phyloP scores from a whole-genome alignment of 129 eudicot species.

The Lonicera japonica region DNA sequence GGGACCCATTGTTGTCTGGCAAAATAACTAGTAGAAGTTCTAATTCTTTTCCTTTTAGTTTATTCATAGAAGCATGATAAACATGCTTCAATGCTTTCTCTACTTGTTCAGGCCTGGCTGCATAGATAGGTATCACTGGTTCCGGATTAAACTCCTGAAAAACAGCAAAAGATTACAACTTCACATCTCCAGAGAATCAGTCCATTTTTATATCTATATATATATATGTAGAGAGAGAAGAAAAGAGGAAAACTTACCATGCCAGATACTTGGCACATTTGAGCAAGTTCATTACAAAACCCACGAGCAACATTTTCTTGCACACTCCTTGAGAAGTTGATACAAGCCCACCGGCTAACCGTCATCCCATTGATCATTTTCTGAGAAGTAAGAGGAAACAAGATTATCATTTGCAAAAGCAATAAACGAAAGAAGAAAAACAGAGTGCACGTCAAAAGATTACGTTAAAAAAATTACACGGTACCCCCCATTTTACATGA shows the following conservation, averaged over 20 bases:
- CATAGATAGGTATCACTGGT: conserved; percentile 62
- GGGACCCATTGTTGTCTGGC: conserved; percentile 77
- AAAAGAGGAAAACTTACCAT: conserved; percentile 40
- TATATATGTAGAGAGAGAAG: not conserved
- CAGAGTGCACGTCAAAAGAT: not conserved
- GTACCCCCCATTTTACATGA: too few species aligned
- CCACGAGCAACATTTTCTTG: conserved; percentile 79
- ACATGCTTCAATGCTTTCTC: conserved; percentile 78
- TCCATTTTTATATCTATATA: too few species aligned
- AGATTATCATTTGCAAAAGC: not conserved
- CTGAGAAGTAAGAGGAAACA: conserved; percentile 23
- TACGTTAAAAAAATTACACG: too few species aligned
- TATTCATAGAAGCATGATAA: conserved; percentile 60
- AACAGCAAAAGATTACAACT: not conserved
- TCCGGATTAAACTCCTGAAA: conserved; percentile 71
- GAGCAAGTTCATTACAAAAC: conserved; percentile 79
- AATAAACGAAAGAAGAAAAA: not conserved
- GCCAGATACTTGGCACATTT: conserved; percentile 91
- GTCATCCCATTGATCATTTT: conserved; percentile 91
- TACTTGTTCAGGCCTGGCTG: conserved; percentile 76
- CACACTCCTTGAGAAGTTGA: conserved; percentile 78
- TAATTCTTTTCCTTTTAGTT: conserved; percentile 64
- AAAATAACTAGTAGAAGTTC: conserved; percentile 73
- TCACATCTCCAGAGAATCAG: not conserved
- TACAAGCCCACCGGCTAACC: conserved; percentile 82